These are phyloP conservation scores for Agapanthus africanus DNA, from an alignment of 106 monocot species.

Conservation along the genomic window DNA sequence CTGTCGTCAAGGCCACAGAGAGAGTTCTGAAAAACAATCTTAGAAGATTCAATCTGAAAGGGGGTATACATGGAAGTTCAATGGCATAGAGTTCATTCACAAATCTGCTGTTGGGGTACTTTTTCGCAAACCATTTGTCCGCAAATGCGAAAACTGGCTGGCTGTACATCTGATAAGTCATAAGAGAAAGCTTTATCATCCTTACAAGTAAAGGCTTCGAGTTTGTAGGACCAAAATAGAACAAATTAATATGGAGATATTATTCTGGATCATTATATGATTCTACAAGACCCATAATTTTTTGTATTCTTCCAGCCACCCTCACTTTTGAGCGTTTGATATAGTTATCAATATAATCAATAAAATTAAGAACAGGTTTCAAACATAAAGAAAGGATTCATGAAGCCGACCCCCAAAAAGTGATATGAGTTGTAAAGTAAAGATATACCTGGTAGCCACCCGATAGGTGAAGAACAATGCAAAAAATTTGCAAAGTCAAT, in stretches of 20 bases:
- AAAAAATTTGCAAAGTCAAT: conserved; percentile 79
- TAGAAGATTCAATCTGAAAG: background rate
- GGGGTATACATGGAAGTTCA: background rate
- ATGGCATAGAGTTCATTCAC: background rate
- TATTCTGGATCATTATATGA: too few species aligned
- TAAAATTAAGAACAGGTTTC: too few species aligned
- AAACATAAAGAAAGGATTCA: too few species aligned
- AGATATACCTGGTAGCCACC: conserved; percentile 78
- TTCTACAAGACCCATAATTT: background rate
- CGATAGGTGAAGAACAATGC: conserved; percentile 69
- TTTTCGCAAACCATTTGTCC: background rate
- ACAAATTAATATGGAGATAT: background rate
- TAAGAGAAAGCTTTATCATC: background rate
- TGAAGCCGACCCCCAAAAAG: background rate
- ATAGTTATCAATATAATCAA: too few species aligned
- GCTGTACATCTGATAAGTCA: conserved; percentile 8
- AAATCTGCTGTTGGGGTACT: background rate
- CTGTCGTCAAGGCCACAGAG: background rate
- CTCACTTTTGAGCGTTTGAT: too few species aligned
- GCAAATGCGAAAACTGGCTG: background rate
- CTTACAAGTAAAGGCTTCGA: too few species aligned
- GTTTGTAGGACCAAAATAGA: background rate
- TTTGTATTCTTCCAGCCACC: background rate
- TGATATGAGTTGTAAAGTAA: background rate
- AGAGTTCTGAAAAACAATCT: background rate